Conservation (phyloP, 257 asterid genomes). For the Salvia rosmarinus region DNA sequence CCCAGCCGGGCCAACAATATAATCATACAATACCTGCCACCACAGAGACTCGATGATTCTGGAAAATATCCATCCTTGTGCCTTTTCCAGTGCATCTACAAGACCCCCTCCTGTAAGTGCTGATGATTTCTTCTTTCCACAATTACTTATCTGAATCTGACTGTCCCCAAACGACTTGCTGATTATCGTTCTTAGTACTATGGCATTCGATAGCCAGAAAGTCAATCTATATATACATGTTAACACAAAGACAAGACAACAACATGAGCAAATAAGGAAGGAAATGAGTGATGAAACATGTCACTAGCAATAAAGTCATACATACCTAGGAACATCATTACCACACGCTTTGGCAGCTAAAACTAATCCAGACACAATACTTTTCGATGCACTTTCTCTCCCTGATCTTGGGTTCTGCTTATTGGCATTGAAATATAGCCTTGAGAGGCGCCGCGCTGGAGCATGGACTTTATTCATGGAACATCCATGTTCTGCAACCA, state of each 20-base stretch:
- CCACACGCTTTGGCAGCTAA: slow-evolving; percentile 86
- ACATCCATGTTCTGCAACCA: slow-evolving; percentile 83
- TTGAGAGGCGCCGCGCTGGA: slow-evolving; percentile 83
- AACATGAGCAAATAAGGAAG: background rate
- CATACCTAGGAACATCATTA: slow-evolving; percentile 84
- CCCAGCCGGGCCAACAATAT: too few species aligned
- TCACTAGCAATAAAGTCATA: background rate
- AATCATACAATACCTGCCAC: slow-evolving; percentile 61
- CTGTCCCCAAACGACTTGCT: slow-evolving; percentile 48
- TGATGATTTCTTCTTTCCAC: slow-evolving; percentile 37
- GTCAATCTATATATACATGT: slow-evolving; percentile 68
- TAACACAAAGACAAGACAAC: background rate
- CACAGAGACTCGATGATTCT: slow-evolving; percentile 80
- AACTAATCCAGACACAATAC: slow-evolving; percentile 71
- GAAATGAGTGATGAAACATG: too few species aligned
- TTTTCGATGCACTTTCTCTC: slow-evolving; percentile 65
- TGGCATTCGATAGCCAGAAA: slow-evolving; percentile 79
- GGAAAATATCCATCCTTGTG: slow-evolving; percentile 78
- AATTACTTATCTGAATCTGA: slow-evolving; percentile 38
- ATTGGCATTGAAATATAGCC: slow-evolving; percentile 71
- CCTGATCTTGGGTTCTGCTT: slow-evolving; percentile 48
- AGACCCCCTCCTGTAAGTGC: slow-evolving; percentile 57
- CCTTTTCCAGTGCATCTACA: slow-evolving; percentile 61
- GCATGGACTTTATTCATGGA: slow-evolving; percentile 82
- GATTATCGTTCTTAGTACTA: slow-evolving; percentile 67